Evolutionary conservation across 768 basidiomycete species (phyloP), one percentile per base, ranked within the genome.

Genomic region (Cystobasidium ongulense): DNA sequence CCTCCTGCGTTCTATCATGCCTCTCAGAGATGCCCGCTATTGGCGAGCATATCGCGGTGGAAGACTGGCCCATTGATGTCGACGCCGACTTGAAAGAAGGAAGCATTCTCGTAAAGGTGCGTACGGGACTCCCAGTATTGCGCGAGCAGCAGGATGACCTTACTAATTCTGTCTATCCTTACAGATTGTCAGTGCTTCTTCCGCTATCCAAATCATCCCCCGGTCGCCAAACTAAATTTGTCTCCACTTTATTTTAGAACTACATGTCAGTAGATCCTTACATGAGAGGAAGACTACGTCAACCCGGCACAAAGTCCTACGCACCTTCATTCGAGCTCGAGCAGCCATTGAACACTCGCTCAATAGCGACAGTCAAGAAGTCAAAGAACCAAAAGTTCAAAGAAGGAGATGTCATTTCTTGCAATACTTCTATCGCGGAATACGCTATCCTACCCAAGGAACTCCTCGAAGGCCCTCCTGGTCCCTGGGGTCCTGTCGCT

Each of bases 201-300:
- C 10, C 18, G 7, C 46, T 10, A 39, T 29, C 63, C 35, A 39
- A 33, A 4, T 38, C 5, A 8, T 46, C 36, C 27, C 29, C 50
- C 11, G n/a, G n/a, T n/a, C n/a, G n/a, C n/a, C n/a, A n/a, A n/a
- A 43, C 29, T 52, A 46, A 59, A 59, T 2, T 13, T 27, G 5
- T 13, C 33, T 17, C 66, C 39, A 52, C 33, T 27, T 59, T 27
- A 11, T 8, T 23, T 4, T 23, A 59, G 57, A 29, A 29, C 50
- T 74, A 66, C 65, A 43, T 78, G 52, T 76, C 75, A 3, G 61
- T 80, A n/a, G 80, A 80, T 74, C 81, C 81, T 0, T 81, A 80
- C 78, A 75, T 80, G 77, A 61, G 75, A 43, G 77, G 76, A 3
- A 59, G 77, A n/a, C 75, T 78, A 76, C 31, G 77, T 11, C 71